Conservation (phyloP, 805 yeast species). For the Metschnikowia rubicola region DNA sequence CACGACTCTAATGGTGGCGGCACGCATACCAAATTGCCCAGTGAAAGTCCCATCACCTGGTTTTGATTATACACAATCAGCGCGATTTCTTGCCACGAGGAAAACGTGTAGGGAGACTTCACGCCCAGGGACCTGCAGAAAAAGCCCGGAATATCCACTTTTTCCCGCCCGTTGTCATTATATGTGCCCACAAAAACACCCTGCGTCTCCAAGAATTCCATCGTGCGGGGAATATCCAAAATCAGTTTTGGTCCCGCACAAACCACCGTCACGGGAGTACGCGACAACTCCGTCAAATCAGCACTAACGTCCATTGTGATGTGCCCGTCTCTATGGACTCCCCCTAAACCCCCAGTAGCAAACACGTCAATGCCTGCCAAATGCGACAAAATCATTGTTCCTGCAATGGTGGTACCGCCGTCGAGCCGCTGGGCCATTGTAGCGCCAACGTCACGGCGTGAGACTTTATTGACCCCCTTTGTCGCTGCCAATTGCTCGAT, state of each 20-base stretch:
- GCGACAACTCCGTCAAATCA: slow-evolving; percentile 78
- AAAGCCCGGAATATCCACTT: slow-evolving; percentile 68
- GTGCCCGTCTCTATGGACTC: slow-evolving; percentile 80
- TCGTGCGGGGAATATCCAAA: slow-evolving; percentile 72
- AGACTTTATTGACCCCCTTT: slow-evolving; percentile 53
- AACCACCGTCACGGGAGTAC: slow-evolving; percentile 84
- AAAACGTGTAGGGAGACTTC: slow-evolving; percentile 62
- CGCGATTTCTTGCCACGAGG: slow-evolving; percentile 59
- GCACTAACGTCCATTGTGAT: slow-evolving; percentile 78
- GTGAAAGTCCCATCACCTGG: slow-evolving; percentile 45
- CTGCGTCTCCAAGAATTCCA: slow-evolving; percentile 86
- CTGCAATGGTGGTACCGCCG: slow-evolving; percentile 90
- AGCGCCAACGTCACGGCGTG: slow-evolving; percentile 75
- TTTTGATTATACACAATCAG: slow-evolving; percentile 46
- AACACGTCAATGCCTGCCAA: slow-evolving; percentile 77
- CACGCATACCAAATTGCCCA: slow-evolving; percentile 77
- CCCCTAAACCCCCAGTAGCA: slow-evolving; percentile 93
- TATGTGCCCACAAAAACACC: slow-evolving; percentile 81
- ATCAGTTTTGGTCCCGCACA: slow-evolving; percentile 91
- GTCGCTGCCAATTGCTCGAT: slow-evolving; percentile 48
- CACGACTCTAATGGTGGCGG: slow-evolving; percentile 75
- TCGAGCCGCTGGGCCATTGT: slow-evolving; percentile 58
- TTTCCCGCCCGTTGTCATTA: slow-evolving; percentile 46
- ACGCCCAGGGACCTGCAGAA: slow-evolving; percentile 75
- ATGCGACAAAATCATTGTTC: slow-evolving; percentile 79